Base-by-base conservation (phyloP, 2,329 filamentous ascomycete genomes). In the Whalleya microplaca region DNA sequence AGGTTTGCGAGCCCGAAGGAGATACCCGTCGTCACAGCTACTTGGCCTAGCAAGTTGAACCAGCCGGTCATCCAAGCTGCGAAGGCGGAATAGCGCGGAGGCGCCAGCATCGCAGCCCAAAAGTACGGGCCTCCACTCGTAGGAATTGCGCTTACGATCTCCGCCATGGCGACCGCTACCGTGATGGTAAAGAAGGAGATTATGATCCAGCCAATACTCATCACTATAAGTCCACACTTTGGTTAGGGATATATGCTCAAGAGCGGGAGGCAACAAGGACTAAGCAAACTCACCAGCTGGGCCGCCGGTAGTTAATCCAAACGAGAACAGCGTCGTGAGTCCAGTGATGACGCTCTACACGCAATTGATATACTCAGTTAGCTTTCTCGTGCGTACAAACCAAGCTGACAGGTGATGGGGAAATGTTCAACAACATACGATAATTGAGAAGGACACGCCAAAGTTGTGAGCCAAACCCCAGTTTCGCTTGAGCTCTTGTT, bases 121-220 rank as follows among this genome's bases (percentile, higher is more conserved):
- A 90, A 90, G 71, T 91, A 91, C 2, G 89, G 86, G 21, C 86
- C 86, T 42, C 86, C 86, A 27, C 86, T 83, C 7, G 86, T 89
- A 1, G 86, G 86, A 67, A 85, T 89, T 14, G 88, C 85, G 45
- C 85, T 84, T 71, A 85, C 87, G 57, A 90, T 89, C 71, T 90
- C 87, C 18, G 86, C 87, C 52, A 90, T 75, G 12, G 85, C 88
- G 27, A 84, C 83, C 48, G 86, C 86, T 62, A 90, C 88, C 55
- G 77, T 79, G 55, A 84, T 75, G 10, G 84, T 86, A 63, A 89
- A 84, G 40, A 88, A 69, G 3, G 84, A 86, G 23, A 89, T 82
- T 32, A 88, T 72, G 2, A 89, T 80, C 86, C 83, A 91, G 41
- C 88, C 88, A 12, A 37, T 37, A 16, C 32, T 64, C 64, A 37